phyloP scores from a whole-genome alignment of 805 yeast species.

The Candida dendrica region DNA sequence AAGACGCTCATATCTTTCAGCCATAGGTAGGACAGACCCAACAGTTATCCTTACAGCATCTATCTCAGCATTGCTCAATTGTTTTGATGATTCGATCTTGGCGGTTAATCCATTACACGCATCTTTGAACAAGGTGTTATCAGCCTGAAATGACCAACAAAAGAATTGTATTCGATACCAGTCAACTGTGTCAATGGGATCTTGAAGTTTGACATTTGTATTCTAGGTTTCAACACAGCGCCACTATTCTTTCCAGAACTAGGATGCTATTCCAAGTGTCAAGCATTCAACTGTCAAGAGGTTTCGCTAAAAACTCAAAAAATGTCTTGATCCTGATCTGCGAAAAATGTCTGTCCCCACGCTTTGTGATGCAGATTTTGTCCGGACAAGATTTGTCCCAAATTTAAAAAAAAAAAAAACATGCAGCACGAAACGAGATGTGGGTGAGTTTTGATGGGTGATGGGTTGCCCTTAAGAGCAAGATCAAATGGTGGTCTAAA shows the following conservation, averaged over 20 bases:
- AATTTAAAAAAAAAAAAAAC: too few relatives aligned
- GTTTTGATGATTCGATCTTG: not conserved
- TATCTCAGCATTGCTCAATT: not conserved
- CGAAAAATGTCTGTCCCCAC: too few relatives aligned
- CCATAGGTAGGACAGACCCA: conserved; percentile 21
- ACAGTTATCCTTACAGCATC: conserved; percentile 2
- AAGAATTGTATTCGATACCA: not conserved
- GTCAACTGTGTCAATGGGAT: not conserved
- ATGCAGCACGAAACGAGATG: too few relatives aligned
- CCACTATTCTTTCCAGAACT: not conserved
- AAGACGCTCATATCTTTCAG: conserved; percentile 24
- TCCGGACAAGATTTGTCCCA: too few relatives aligned
- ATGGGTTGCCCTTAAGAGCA: too few relatives aligned
- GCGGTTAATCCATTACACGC: not conserved
- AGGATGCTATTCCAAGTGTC: not conserved
- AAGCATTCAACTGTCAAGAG: not conserved
- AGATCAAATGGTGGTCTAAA: too few relatives aligned
- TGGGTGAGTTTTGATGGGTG: too few relatives aligned
- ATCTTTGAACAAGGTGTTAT: not conserved
- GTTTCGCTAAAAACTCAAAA: too few relatives aligned
- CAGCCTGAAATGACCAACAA: not conserved
- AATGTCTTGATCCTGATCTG: too few relatives aligned
- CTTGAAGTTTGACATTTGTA: not conserved
- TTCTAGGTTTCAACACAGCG: not conserved
- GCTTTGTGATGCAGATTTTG: too few relatives aligned